These are phyloP conservation scores for Cytospora schulzeri DNA, from an alignment of 2,329 filamentous ascomycete genomes.

Conservation along the genomic window DNA sequence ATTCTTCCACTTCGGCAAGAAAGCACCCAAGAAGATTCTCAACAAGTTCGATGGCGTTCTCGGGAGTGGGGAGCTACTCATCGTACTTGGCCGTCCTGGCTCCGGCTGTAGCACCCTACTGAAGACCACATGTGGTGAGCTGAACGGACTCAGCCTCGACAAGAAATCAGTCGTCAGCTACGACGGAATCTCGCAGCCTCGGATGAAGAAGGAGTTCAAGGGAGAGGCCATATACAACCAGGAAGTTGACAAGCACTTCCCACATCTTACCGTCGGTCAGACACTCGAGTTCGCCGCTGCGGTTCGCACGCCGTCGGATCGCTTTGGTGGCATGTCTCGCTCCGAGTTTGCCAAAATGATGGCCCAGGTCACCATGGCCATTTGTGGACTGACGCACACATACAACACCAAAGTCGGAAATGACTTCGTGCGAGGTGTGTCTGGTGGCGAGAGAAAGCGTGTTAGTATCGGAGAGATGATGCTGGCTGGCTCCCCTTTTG, in stretches of 20 bases:
- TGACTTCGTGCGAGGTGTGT: conserved; percentile 71
- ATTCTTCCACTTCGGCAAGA: conserved; percentile 50
- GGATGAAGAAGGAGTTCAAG: conserved; percentile 62
- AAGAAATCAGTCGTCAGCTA: conserved; percentile 59
- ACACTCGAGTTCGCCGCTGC: conserved; percentile 74
- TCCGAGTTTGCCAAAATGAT: conserved; percentile 63
- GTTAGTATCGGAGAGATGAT: conserved; percentile 81
- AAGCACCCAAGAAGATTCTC: conserved; percentile 61
- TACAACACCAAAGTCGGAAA: conserved; percentile 75
- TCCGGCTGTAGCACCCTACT: conserved; percentile 67
- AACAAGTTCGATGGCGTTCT: conserved; percentile 65
- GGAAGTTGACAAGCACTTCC: conserved; percentile 75
- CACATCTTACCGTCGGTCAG: conserved; percentile 74
- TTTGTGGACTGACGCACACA: conserved; percentile 73
- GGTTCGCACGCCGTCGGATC: conserved; percentile 66
- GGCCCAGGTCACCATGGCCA: conserved; percentile 67
- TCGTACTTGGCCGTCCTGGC: conserved; percentile 68
- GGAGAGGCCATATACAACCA: conserved; percentile 75
- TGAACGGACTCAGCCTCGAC: conserved; percentile 58
- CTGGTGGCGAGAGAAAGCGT: conserved; percentile 74
- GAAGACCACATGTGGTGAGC: conserved; percentile 62
- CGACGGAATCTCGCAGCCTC: conserved; percentile 57
- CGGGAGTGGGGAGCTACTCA: conserved; percentile 65
- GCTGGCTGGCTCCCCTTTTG: conserved; percentile 60
- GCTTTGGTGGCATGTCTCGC: conserved; percentile 63